Percentiles rank a stretch among this genome's conserved stretches.
These are phyloP conservation scores for Phialemonium atrogriseum DNA, from an alignment of 2,329 filamentous ascomycete genomes.

Conservation along the genomic window DNA sequence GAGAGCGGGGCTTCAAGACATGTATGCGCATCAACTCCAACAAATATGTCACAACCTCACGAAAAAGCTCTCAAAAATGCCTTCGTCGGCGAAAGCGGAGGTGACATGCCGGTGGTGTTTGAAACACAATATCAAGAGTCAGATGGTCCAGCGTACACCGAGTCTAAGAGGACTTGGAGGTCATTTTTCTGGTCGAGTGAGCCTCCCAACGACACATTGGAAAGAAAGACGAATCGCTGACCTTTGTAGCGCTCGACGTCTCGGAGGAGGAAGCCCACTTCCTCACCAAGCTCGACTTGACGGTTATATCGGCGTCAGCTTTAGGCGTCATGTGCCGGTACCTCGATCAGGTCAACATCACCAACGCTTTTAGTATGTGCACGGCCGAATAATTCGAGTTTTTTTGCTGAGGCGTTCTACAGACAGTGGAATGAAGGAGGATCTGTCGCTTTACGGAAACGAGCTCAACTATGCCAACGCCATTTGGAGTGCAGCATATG, in stretches of 20 bases:
- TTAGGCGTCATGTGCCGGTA: conserved; percentile 19
- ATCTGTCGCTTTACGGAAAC: conserved; percentile 20
- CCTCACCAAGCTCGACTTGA: conserved; percentile 19
- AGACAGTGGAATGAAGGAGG: conserved; percentile 22
- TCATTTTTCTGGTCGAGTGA: conserved; percentile 17
- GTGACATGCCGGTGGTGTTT: neutral
- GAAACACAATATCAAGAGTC: neutral
- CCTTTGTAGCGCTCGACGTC: conserved; percentile 13
- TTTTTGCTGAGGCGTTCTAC: neutral
- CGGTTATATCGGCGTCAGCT: conserved; percentile 16
- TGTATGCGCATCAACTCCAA: conserved; percentile 1
- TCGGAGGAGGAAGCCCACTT: conserved; percentile 16
- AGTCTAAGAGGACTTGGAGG: conserved; percentile 34
- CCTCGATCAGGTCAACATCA: conserved; percentile 19
- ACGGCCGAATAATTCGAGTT: too few relatives aligned
- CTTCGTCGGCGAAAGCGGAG: neutral
- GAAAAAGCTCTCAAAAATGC: conserved; percentile 4
- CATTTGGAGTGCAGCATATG: conserved; percentile 20
- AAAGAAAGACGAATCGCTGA: conserved; percentile 1
- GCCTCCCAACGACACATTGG: neutral
- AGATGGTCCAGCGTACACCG: conserved; percentile 12
- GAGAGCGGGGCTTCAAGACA: neutral
- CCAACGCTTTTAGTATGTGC: conserved; percentile 16
- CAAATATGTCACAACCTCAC: conserved; percentile 5
- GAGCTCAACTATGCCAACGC: conserved; percentile 22